Conservation (phyloP, 2,329 filamentous ascomycete genomes). For the Ophiosphaerella herpotricha region DNA sequence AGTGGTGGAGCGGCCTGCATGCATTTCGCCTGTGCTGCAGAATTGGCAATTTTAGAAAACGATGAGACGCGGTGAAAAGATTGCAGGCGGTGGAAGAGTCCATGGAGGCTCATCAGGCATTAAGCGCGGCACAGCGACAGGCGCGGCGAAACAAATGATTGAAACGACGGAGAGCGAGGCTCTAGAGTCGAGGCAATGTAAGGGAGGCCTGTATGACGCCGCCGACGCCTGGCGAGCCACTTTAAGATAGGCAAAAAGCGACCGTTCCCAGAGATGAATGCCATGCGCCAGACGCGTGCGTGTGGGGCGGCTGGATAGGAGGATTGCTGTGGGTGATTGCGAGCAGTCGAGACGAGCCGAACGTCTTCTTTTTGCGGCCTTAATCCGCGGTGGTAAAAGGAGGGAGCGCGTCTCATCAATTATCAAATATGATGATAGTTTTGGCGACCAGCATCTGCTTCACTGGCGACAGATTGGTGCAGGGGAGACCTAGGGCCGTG, state of each 20-base stretch:
- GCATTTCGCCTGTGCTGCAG: constrained; percentile 15
- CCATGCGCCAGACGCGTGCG: constrained; percentile 32
- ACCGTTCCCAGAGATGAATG: too few relatives aligned
- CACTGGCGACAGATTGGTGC: constrained; percentile 11
- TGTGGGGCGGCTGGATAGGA: constrained; percentile 12
- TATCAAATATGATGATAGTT: constrained; percentile 37
- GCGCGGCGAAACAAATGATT: constrained; percentile 18
- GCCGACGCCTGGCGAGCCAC: constrained; percentile 21
- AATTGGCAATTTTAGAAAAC: constrained; percentile 30
- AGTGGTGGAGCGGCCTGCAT: constrained; percentile 27
- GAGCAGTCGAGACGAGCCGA: constrained; percentile 2
- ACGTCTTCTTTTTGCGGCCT: constrained; percentile 14
- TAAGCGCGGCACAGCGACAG: constrained; percentile 13
- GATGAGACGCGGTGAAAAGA: constrained; percentile 17
- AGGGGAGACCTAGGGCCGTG: constrained; percentile 17
- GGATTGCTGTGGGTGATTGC: neutral
- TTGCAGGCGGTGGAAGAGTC: constrained; percentile 11
- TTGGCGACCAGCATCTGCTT: constrained; percentile 21
- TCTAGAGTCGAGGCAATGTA: constrained; percentile 12
- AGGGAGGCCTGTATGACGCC: constrained; percentile 33
- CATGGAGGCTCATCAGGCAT: constrained; percentile 6
- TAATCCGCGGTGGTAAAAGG: constrained; percentile 33
- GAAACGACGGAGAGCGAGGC: constrained; percentile 8
- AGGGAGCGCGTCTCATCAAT: constrained; percentile 24
- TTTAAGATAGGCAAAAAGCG: constrained; percentile 26